Evolutionary conservation across 1,139 yeast species (phyloP), one percentile per base, ranked within the genome.

Genomic region (Taphrina confusa): DNA sequence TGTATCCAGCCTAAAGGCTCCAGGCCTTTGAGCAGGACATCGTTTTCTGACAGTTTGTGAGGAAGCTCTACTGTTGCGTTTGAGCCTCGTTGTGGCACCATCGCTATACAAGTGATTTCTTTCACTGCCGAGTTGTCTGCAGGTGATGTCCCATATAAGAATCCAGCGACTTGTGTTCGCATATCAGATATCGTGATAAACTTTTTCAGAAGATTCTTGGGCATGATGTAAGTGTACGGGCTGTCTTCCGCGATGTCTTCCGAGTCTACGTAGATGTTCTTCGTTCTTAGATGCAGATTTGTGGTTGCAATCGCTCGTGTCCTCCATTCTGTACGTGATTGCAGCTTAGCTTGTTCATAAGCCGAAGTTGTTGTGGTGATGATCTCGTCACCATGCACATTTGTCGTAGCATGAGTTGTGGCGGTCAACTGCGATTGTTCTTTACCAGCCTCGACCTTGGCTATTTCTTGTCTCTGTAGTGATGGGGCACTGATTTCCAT

Each of bases 321-420:
- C 67, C 97, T 80, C 99, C 99, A 92, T 70, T 91, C 96, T 40
- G 90, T 84, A 70, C 84, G 85, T 1, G 97, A 88, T 44, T 84
- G 79, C 70, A 92, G 92, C 2, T 85, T 75, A 75, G 83, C 85
- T 67, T 89, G 95, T 69, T 90, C 98, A 70, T 87, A 91, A 66
- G 83, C 83, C 20, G 94, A 83, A 0, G 98, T 90, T 0, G 97
- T 90, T 20, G 92, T 96, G 0, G 96, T 94, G 39, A 87, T 85
- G 68, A 94, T 91, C 68, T 91, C 95, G 70, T 92, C 98, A 37
- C 99, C 99, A 68, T 91, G 97, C 1, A 89, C 95, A 70, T 90
- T 94, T 27, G 85, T 84, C 0, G 96, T 87, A 61, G 84, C 84
- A 0, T 95, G 83, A 68, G 89, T 91, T 68, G 87, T 78, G 0